Base-by-base conservation (phyloP, 371 early-diverging fungal genomes). In the Rhizopus delemar region DNA sequence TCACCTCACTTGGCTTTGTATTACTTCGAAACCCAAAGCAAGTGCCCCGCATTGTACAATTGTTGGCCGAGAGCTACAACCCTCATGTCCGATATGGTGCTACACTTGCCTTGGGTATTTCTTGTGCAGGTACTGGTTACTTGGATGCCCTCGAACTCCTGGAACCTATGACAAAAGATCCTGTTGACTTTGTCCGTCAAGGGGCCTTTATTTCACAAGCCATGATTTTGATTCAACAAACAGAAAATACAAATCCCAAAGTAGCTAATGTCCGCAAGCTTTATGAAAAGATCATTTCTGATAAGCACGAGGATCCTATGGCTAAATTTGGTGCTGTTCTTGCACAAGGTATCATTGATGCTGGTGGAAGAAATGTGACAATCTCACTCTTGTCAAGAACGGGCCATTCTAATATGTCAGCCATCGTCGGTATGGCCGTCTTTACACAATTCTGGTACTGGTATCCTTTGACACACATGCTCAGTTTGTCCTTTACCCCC, bases 401-500 rank as follows among this genome's bases (percentile, higher is more conserved):
- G 28, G 97, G 97, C 3, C 90, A 95, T 65, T 81, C 89, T 46
- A 92, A 92, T 68, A 92, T 93, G 86, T 84, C 91, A n/a, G 95
- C 97, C 29, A 90, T 99, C 68, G 95, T 93, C 9, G 99, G 99
- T 43, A 93, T 93, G 84, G 92, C 95, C 7, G 80, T 99, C 38
- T 99, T 99, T 71, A 92, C 95, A 22, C 98, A 99, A 77, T 97
- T 94, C 78, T 99, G 99, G 99, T 97, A 95, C 86, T 99, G 99
- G 99, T 98, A 95, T 83, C 99, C 99, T 38, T 77, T 99, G 66
- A 91, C 93, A 43, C 97, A 96, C 73, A 95, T 99, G 76, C 71
- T 99, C 53, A 85, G 91, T 62, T 83, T 98, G 73, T 85, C 98
- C 6, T 95, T 99, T 66, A 90, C 89, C 15, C 97, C 99, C 8